phyloP scores from a whole-genome alignment of 75 land plant genomes.

The Cunninghamia lanceolata region DNA sequence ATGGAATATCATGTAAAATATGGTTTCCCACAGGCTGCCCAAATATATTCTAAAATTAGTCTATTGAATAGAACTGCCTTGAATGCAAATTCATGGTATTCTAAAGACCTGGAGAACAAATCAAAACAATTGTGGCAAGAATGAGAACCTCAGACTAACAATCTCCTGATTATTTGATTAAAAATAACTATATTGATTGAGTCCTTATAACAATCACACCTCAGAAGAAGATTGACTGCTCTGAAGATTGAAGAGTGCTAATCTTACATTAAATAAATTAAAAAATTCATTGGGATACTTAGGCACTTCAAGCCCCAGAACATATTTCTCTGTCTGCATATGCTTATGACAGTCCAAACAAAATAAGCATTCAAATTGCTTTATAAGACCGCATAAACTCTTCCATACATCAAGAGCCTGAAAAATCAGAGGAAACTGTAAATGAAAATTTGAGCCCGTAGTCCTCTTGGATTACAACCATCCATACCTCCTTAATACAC shows the following conservation, averaged over 20 bases:
- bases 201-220: neutral
- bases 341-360: neutral
- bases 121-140: neutral
- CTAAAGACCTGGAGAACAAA: neutral
- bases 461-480: constrained; percentile 9
- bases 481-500: constrained; percentile 31
- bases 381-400: neutral
- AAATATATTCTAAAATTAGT: too few species aligned
- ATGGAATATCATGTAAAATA: too few species aligned
- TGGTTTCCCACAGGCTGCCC: too few species aligned
- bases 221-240: neutral
- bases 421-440: neutral
- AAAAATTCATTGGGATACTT: neutral
- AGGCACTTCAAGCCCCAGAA: neutral
- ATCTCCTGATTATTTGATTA: neutral
- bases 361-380: neutral
- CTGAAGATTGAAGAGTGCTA: neutral
- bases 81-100: neutral
- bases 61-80: neutral
- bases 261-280: neutral
- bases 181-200: neutral
- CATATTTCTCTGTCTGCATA: neutral
- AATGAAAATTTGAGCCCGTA: neutral
- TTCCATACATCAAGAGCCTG: neutral
- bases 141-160: neutral